Evolutionary conservation across 331 rosid species (phyloP).

Genomic region (Telfairia occidentalis): DNA sequence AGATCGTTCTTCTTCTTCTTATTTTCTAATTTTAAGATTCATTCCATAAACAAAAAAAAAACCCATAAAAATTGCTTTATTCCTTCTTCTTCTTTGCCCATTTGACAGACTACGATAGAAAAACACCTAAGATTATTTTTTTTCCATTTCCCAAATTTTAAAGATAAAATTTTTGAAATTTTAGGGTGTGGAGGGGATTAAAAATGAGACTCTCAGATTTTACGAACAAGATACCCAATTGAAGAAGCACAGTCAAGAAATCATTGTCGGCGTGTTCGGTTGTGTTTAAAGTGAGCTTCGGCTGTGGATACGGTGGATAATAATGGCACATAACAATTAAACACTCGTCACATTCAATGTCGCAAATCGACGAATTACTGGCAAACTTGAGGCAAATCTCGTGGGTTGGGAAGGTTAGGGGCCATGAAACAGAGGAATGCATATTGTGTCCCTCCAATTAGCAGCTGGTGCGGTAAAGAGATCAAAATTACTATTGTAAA

Average conservation of each 20-base stretch:
- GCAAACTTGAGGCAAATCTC: constrained; percentile 22
- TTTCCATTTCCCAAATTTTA: too few relatives aligned
- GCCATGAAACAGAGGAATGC: background rate
- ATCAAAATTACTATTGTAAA: constrained; percentile 30
- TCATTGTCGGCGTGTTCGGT: constrained; percentile 22
- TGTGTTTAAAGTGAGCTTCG: constrained; percentile 24
- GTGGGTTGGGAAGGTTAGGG: constrained; percentile 15
- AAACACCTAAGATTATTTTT: too few relatives aligned
- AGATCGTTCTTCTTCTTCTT: too few relatives aligned
- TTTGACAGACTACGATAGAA: too few relatives aligned
- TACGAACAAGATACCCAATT: too few relatives aligned
- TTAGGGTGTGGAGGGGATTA: too few relatives aligned
- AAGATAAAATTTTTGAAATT: too few relatives aligned
- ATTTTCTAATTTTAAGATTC: too few relatives aligned
- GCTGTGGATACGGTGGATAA: constrained; percentile 39
- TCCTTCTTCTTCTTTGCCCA: too few relatives aligned
- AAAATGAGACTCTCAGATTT: too few relatives aligned
- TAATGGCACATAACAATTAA: constrained; percentile 21
- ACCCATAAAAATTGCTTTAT: too few relatives aligned
- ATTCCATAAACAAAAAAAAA: too few relatives aligned
- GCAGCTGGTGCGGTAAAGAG: constrained; percentile 21
- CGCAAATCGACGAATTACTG: constrained; percentile 12
- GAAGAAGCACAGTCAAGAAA: constrained; percentile 57
- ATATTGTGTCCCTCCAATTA: constrained; percentile 38
- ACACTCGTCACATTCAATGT: constrained; percentile 23